These are phyloP conservation scores for Solanum clarkiae DNA, from an alignment of 257 asterid species.

Conservation along the genomic window DNA sequence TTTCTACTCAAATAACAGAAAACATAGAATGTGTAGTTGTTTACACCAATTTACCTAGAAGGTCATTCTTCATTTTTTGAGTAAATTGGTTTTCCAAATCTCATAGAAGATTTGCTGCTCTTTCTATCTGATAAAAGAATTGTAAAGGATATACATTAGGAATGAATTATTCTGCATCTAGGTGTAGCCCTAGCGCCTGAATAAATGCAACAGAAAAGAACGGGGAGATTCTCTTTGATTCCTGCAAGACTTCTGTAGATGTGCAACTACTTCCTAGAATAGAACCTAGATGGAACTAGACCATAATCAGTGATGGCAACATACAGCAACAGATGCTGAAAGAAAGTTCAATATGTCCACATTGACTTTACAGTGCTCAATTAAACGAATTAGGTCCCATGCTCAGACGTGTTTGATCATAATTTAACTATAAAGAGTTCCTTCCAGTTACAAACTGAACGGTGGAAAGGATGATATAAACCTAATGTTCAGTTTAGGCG, in stretches of 20 bases:
- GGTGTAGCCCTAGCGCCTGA: background rate
- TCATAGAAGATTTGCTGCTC: background rate
- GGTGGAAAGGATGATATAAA: background rate
- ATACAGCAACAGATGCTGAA: background rate
- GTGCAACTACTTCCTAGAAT: background rate
- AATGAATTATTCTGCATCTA: background rate
- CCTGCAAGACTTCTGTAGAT: background rate
- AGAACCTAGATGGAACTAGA: background rate
- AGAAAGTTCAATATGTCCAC: background rate
- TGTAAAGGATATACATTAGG: background rate
- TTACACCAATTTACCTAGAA: background rate
- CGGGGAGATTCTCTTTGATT: background rate
- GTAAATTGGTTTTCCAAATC: background rate
- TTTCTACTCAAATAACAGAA: background rate
- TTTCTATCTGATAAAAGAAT: background rate
- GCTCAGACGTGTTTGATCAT: background rate
- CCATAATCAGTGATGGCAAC: background rate
- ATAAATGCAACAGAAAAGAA: background rate
- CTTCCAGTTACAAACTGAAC: background rate
- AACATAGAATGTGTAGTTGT: background rate
- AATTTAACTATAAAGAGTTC: background rate
- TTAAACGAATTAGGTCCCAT: background rate
- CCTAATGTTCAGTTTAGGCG: background rate
- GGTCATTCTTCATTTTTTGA: background rate
- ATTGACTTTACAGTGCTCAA: background rate